Base-by-base conservation (phyloP, 2,329 filamentous ascomycete genomes). In the Daldinia eschscholtzii region DNA sequence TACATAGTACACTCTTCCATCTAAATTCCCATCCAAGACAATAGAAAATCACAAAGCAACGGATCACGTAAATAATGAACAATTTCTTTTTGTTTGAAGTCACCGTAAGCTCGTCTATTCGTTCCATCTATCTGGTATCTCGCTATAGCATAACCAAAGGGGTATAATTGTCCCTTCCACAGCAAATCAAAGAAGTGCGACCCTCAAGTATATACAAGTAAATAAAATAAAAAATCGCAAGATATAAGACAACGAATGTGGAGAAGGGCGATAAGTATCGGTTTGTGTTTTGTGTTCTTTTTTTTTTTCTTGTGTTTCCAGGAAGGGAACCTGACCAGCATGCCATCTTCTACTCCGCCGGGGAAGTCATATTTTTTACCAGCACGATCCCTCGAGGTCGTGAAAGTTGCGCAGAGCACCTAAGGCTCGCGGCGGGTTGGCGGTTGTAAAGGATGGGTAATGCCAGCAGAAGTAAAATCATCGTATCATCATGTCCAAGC, bases 401-500 rank as follows among this genome's bases (percentile, higher is more conserved):
- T 64, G 67, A 65, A 63, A 44, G 42, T 66, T 58, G 60, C 57
- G 65, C 68, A 62, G 23, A 70, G 66, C 64, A 67, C 48, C 67
- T 65, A 56, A 56, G 66, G 67, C 69, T 70, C 64, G 67, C 69
- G 53, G 41, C 50, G 44, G 62, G 55, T 66, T 37, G 55, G 65
- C 68, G 62, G 65, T 64, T 30, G 58, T 48, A 60, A 61, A 46
- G 26, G 18, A 68, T 30, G 57, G 57, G 58, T 39, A 53, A 58
- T 37, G 62, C 42, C 42, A 58, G 23, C 39, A 56, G 64, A 65
- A 67, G 39, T 65, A 64, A 71, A 72, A 20, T 60, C 9, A 41
- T 46, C 23, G 70, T 72, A 65, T 71, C 69, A 72, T 77, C 70
- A 70, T 77, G 64, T 70, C 67, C 60, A 65, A 71, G 73, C 75